These are phyloP conservation scores for Oehlia diaphana DNA, from an alignment of 192 early-diverging fungal species.

Conservation along the genomic window DNA sequence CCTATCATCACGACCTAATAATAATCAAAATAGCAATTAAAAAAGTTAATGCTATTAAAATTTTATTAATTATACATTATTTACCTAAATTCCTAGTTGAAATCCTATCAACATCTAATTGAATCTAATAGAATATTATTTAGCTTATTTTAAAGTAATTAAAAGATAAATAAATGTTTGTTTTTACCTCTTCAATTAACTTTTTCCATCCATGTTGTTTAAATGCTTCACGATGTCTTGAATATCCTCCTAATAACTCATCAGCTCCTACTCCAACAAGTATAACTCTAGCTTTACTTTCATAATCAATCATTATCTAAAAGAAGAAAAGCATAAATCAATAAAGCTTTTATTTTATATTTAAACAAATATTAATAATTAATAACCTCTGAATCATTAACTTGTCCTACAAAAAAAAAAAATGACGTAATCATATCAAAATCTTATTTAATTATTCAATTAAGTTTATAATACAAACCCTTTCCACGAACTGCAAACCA, in stretches of 20 bases:
- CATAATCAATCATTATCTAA: conserved; percentile 47
- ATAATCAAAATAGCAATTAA: background rate
- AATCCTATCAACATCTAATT: conserved; percentile 84
- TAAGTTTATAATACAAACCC: conserved; percentile 39
- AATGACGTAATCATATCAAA: background rate
- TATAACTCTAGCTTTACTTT: conserved; percentile 72
- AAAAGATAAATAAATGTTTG: background rate
- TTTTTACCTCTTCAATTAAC: conserved; percentile 60
- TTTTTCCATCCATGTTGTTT: conserved; percentile 60
- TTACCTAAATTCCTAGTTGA: conserved; percentile 78
- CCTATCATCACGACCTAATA: conserved; percentile 84
- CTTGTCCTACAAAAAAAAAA: conserved; percentile 13
- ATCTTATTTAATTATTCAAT: background rate
- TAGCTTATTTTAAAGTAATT: background rate
- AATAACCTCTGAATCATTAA: conserved; percentile 19
- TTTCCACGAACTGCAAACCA: conserved; percentile 92
- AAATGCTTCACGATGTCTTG: conserved; percentile 79
- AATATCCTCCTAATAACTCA: conserved; percentile 92
- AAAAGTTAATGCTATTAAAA: background rate
- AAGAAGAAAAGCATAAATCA: background rate
- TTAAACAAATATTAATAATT: background rate
- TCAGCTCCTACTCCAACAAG: conserved; percentile 92
- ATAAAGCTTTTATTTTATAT: background rate
- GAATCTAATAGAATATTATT: conserved; percentile 47
- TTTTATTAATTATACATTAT: background rate